phyloP scores from a whole-genome alignment of 2,329 filamentous ascomycete species.

The Daldinia eschscholtzii region DNA sequence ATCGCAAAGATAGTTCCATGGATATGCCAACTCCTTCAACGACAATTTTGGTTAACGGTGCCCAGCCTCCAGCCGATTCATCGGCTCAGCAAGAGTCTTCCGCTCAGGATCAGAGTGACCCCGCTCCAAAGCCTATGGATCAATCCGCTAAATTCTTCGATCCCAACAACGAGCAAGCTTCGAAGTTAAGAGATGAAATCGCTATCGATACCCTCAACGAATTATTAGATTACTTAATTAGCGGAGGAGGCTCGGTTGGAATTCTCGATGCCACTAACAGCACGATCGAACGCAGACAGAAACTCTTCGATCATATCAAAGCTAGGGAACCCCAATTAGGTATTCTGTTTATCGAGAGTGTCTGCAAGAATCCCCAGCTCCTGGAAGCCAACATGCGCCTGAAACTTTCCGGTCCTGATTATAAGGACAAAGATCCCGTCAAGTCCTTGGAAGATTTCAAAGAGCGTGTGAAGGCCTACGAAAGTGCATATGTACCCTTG shows the following conservation, averaged over 20 bases:
- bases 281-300: constrained; percentile 85
- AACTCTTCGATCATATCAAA: constrained; percentile 86
- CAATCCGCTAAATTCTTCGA: constrained; percentile 96
- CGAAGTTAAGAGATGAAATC: constrained; percentile 88
- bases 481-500: constrained; percentile 91
- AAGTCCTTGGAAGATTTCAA: constrained; percentile 92
- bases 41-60: constrained; percentile 69
- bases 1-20: constrained; percentile 51
- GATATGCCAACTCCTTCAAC: constrained; percentile 66
- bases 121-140: constrained; percentile 69
- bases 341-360: constrained; percentile 94
- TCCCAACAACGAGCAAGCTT: constrained; percentile 84
- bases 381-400: constrained; percentile 97
- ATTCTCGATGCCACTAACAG: constrained; percentile 99
- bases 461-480: constrained; percentile 90
- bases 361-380: constrained; percentile 85
- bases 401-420: constrained; percentile 95
- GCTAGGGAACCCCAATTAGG: constrained; percentile 86
- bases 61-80: constrained; percentile 50
- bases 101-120: constrained; percentile 53
- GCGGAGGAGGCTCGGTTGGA: constrained; percentile 86
- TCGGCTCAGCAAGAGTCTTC: constrained; percentile 54
- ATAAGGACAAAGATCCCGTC: constrained; percentile 90
- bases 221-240: constrained; percentile 87
- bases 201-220: constrained; percentile 94